Evolutionary conservation across 768 basidiomycete species (phyloP).

Genomic region (Amanita brunnescens): DNA sequence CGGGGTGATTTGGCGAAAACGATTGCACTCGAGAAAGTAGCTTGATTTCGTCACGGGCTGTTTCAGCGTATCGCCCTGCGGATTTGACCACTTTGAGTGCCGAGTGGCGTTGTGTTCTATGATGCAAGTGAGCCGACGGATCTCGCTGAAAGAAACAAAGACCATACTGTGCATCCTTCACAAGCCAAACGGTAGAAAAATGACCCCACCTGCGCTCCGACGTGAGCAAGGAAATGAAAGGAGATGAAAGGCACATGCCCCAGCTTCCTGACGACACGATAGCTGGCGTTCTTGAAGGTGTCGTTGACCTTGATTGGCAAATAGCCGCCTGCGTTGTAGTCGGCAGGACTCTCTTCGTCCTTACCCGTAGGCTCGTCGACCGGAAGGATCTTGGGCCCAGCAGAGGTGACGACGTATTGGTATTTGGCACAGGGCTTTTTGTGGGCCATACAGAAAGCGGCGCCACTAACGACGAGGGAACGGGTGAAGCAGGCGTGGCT

Average conservation of each 20-base stretch:
- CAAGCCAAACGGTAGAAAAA: slow-evolving; percentile 93
- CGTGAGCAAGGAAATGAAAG: slow-evolving; percentile 7
- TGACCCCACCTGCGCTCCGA: slow-evolving; percentile 81
- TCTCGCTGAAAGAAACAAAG: slow-evolving; percentile 4
- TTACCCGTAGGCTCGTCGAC: slow-evolving; percentile 57
- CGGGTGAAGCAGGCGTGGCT: slow-evolving; percentile 1
- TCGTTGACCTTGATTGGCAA: slow-evolving; percentile 76
- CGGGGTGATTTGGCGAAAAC: slow-evolving; percentile 67
- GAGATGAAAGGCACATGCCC: slow-evolving; percentile 41
- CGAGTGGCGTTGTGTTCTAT: slow-evolving; percentile 66
- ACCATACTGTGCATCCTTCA: slow-evolving; percentile 66
- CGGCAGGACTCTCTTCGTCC: slow-evolving; percentile 78
- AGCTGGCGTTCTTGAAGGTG: slow-evolving; percentile 76
- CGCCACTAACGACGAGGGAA: slow-evolving; percentile 8
- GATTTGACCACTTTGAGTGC: slow-evolving; percentile 96
- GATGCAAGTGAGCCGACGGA: slow-evolving; percentile 6
- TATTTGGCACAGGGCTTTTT: slow-evolving; percentile 62
- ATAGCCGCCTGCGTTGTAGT: slow-evolving; percentile 79
- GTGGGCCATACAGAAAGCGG: slow-evolving; percentile 47
- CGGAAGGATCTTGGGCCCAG: slow-evolving; percentile 62
- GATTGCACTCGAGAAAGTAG: slow-evolving; percentile 69
- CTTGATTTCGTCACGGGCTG: slow-evolving; percentile 94
- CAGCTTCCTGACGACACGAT: slow-evolving; percentile 82
- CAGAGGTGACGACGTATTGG: slow-evolving; percentile 63
- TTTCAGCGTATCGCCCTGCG: slow-evolving; percentile 91